A percentile compares a stretch with the other conserved stretches of the same genome.
Conservation (phyloP, 2,329 filamentous ascomycete species). For the Bipolaris bicolor region DNA sequence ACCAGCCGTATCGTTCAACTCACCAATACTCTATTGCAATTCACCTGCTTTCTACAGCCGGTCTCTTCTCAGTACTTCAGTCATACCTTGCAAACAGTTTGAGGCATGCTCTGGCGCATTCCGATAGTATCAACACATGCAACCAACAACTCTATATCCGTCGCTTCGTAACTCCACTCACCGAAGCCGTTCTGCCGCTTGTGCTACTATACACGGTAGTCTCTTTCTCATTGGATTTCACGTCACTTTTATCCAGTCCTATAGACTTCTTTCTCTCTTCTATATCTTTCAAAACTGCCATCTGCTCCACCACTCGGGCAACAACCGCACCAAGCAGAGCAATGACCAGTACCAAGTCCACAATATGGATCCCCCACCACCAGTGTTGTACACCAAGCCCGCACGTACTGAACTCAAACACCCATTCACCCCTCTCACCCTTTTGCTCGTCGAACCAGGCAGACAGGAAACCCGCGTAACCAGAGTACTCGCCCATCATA, state of each 20-base stretch:
- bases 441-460: slow-evolving; percentile 80
- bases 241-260: not conserved
- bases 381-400: slow-evolving; percentile 83
- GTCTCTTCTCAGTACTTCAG: not conserved
- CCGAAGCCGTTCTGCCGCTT: not conserved
- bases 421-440: slow-evolving; percentile 80
- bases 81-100: not conserved
- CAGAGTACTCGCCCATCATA: slow-evolving; percentile 98
- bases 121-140: not conserved
- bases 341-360: slow-evolving; percentile 17
- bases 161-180: slow-evolving; percentile 1
- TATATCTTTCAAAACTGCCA: not conserved
- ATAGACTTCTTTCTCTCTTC: not conserved
- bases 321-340: not conserved
- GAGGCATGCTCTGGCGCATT: not conserved
- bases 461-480: slow-evolving; percentile 86
- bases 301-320: not conserved
- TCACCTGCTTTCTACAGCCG: too few species aligned
- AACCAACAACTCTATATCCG: slow-evolving; percentile 1
- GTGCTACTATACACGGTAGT: not conserved
- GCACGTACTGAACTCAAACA: slow-evolving; percentile 79
- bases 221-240: not conserved
- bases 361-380: slow-evolving; percentile 86
- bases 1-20: too few species aligned
- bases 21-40: too few species aligned